Base-by-base conservation (phyloP, 768 basidiomycete genomes). In the Amanita pseudoporphyria region DNA sequence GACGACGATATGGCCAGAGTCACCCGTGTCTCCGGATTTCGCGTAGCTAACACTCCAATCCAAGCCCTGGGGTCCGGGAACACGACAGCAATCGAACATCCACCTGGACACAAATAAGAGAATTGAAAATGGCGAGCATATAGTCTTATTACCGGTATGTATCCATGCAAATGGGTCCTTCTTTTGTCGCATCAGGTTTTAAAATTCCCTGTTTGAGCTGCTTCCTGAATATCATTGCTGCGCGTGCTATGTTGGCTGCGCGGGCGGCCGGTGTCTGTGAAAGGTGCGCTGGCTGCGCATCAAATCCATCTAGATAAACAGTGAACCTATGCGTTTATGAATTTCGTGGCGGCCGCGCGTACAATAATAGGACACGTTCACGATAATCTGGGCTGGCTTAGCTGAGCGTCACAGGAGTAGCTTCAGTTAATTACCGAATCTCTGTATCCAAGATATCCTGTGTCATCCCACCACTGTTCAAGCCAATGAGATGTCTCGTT, bases 341-440 rank as follows among this genome's bases (percentile, higher is more conserved):
- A 47, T 16, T 16, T 18, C 9, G 41, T 14, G 26, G n/a, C n/a
- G n/a, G n/a, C n/a, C 14, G 6, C 7, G 54, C 76, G 47, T 63
- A 85, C 93, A 96, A 57, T 89, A 96, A 66, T 96, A 95, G n/a
- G 88, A 93, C 9, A 94, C 90, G 57, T 94, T 90, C 35, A 94
- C 74, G 1, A 94, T 82, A 49, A 92, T 83, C 82, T 74, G 52
- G 12, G 30, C 13, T 41, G 21, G 44, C 19, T 37, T 31, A 39
- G 22, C 18, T 28, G 12, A 53, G 14, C 19, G 13, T 32, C 22
- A 2, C 30, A n/a, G 40, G 55, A 39, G 53, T 9, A 35, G 16
- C 26, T 1, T 14, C n/a, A 26, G 47, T 9, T 19, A 60, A 81
- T 46, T 56, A 87, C 88, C 44, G 89, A 83, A 57, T 94, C 93